These are phyloP conservation scores for Blepharisma stoltei DNA, from an alignment of 73 alveolate genomes.

Conservation along the genomic window DNA sequence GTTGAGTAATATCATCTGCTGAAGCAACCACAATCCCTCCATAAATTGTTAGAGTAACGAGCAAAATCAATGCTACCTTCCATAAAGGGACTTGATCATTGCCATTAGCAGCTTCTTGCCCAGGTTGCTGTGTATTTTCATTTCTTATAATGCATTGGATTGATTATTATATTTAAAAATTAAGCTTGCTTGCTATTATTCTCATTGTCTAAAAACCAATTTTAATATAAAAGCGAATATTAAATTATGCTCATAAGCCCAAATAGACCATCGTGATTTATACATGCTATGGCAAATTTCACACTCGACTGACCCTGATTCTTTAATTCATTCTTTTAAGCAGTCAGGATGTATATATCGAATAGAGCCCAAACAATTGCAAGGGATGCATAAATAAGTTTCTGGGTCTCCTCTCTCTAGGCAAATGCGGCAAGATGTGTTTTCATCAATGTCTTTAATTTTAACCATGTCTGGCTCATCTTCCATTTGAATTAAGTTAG, in stretches of 20 bases:
- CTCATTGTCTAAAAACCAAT: no score
- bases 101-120: neutral
- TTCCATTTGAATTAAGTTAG: neutral
- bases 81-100: conserved; percentile 13
- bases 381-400: conserved; percentile 44
- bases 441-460: conserved; percentile 19
- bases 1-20: neutral
- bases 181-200: no score
- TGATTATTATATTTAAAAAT: no score
- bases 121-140: conserved; percentile 16
- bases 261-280: conserved; percentile 43
- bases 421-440: conserved; percentile 20
- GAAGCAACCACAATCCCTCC: neutral
- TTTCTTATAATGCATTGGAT: no score
- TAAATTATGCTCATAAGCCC: conserved; percentile 59
- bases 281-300: conserved; percentile 60
- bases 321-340: conserved; percentile 60
- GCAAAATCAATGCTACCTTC: neutral
- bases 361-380: conserved; percentile 63
- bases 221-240: no score
- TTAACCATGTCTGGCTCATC: conserved; percentile 25
- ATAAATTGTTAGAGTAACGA: neutral
- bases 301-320: conserved; percentile 49
- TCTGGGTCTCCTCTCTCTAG: conserved; percentile 25
- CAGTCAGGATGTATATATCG: conserved; percentile 50